A percentile compares a stretch with the other conserved stretches of the same genome.
Evolutionary conservation across 345 rosid genomes (phyloP).

Genomic region (Turritis glabra): DNA sequence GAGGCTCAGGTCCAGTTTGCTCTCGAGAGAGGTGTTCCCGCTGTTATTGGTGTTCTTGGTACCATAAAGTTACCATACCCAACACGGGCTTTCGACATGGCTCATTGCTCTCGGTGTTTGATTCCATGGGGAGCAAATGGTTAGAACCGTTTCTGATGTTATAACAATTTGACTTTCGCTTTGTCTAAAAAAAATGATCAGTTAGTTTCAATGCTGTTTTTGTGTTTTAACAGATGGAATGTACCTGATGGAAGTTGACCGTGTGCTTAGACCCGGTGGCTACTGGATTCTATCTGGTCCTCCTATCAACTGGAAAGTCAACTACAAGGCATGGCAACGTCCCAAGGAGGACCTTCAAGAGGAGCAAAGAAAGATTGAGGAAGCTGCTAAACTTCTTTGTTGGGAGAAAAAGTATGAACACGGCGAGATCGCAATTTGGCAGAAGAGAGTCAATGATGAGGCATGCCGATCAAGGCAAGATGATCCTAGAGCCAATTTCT

Average conservation of each 20-base stretch:
- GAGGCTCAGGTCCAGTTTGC: slow-evolving; percentile 99
- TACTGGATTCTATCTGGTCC: slow-evolving; percentile 99
- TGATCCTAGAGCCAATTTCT: slow-evolving; percentile 63
- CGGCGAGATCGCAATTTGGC: slow-evolving; percentile 96
- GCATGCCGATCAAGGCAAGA: slow-evolving; percentile 65
- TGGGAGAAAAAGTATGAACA: slow-evolving; percentile 94
- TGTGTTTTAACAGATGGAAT: slow-evolving; percentile 65
- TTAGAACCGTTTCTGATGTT: slow-evolving; percentile 36
- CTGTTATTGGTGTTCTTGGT: slow-evolving; percentile 97
- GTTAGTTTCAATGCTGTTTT: neutral
- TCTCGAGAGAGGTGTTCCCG: slow-evolving; percentile 98
- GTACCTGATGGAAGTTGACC: slow-evolving; percentile 93
- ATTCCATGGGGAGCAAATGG: slow-evolving; percentile 98
- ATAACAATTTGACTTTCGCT: neutral
- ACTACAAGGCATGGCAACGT: slow-evolving; percentile 94
- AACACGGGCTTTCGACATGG: slow-evolving; percentile 92
- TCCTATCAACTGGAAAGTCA: slow-evolving; percentile 89
- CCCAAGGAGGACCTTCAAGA: slow-evolving; percentile 88
- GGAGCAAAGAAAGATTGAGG: slow-evolving; percentile 90
- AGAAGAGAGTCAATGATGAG: slow-evolving; percentile 65
- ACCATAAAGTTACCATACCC: slow-evolving; percentile 92
- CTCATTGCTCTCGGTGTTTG: slow-evolving; percentile 98
- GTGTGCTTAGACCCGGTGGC: slow-evolving; percentile 97
- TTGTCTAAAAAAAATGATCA: neutral
- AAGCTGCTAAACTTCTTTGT: slow-evolving; percentile 82